Evolutionary conservation across 495 filamentous ascomycete genomes (phyloP), one percentile per base, ranked within the genome.

Genomic region (Hypoxylon crocopeplum): DNA sequence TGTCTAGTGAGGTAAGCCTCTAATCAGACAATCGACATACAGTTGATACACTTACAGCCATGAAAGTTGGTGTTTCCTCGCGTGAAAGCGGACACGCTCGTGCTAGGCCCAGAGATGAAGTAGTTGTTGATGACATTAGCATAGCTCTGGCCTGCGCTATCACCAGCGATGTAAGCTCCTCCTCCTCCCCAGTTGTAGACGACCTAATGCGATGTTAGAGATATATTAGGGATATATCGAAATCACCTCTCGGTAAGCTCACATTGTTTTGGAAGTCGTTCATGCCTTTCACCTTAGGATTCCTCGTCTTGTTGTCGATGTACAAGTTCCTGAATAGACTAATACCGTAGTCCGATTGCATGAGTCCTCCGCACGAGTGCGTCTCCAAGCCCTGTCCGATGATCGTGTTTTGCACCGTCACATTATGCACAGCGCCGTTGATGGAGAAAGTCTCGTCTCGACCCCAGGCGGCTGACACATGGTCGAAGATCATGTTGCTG

Each of bases 41-140:
- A 16, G 22, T 7, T 10, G 16, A 3, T 22, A 6, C 13, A 65
- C 66, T 62, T 38, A 62, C 66, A 68, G 16, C 69, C 69, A 34
- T 73, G 70, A 37, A 72, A 73, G 25, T 72, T 70, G 11, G 59
- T 51, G 11, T 72, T 64, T 13, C 70, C 70, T 11, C 69, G 69
- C 12, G 69, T 71, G 36, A 71, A 71, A 2, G 68, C 67, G 5
- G 74, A 33, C 12, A 71, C 69, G 29, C 62, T 72, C 15, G 74
- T 74, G 44, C 60, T 72, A 2, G 74, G 75, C 1, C 74, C 75
- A 5, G 72, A 63, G 59, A 75, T 78, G 64, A 77, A 77, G 48
- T 77, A 74, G 51, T 77, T 78, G 49, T 71, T 72, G 52, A 77
- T 60, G 25, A 78, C 74, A 37, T 78, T 71, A 21, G 69, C 68